phyloP scores from a whole-genome alignment of 345 rosid species.

The Brassica juncea region DNA sequence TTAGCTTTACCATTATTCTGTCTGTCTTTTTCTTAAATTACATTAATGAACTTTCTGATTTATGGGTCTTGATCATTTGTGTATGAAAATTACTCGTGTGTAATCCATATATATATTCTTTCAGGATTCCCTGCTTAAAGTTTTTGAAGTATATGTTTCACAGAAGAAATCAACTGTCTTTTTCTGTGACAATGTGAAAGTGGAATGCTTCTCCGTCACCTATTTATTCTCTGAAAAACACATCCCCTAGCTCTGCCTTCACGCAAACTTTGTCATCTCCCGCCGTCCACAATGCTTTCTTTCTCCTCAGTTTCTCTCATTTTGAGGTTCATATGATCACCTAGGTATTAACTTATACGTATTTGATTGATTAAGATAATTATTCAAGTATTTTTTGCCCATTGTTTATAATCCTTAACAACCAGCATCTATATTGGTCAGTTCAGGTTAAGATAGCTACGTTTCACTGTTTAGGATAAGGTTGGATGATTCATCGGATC shows the following conservation, averaged over 20 bases:
- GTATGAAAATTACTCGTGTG: no score
- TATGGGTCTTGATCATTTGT: no score
- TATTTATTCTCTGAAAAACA: background rate
- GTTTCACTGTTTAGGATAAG: no score
- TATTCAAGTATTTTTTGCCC: background rate
- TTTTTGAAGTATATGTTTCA: no score
- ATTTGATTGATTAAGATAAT: background rate
- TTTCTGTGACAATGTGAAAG: background rate
- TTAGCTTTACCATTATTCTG: no score
- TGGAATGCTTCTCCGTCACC: background rate
- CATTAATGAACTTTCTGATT: no score
- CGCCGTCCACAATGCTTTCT: background rate
- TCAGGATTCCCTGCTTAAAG: no score
- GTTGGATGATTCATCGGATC: conserved; percentile 57
- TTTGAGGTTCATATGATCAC: background rate
- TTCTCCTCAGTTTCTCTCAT: background rate
- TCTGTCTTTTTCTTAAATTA: no score
- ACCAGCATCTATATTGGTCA: background rate
- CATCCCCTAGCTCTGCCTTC: background rate
- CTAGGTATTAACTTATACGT: background rate
- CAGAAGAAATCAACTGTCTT: no score
- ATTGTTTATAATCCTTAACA: background rate
- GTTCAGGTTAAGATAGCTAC: no score
- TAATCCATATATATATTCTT: no score
- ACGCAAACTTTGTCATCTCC: background rate